Conservation (phyloP, 2,329 filamentous ascomycete genomes). For the Fusarium lyarnte region DNA sequence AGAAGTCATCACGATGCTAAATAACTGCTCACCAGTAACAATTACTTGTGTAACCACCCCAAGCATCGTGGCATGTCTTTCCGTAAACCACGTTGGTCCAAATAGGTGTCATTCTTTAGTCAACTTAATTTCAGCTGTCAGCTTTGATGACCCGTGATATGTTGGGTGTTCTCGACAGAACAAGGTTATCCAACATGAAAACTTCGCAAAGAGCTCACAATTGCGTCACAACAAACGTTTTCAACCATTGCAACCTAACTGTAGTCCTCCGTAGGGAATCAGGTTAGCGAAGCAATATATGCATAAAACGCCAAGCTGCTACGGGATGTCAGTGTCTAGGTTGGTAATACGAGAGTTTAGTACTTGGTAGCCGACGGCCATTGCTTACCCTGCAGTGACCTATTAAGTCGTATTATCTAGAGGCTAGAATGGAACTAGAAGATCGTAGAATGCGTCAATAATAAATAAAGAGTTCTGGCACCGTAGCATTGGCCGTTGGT, state of each 20-base stretch:
- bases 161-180: neutral
- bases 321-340: neutral
- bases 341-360: neutral
- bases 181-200: neutral
- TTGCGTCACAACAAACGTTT: neutral
- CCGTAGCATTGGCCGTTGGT: neutral
- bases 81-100: constrained; percentile 6
- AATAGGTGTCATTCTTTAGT: neutral
- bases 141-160: neutral
- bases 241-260: neutral
- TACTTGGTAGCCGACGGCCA: neutral
- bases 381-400: neutral
- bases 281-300: neutral
- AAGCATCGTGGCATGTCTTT: constrained; percentile 14
- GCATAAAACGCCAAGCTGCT: neutral
- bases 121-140: constrained; percentile 5
- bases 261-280: neutral
- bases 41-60: constrained; percentile 24
- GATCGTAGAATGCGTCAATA: neutral
- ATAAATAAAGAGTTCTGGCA: neutral
- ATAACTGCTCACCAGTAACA: neutral
- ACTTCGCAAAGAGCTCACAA: neutral
- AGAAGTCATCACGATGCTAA: neutral
- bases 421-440: neutral
- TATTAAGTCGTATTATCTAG: neutral